A percentile compares a stretch with the other conserved stretches of the same genome.
Evolutionary conservation across 495 filamentous ascomycete species (phyloP).

Genomic region (Parmelia sp.): DNA sequence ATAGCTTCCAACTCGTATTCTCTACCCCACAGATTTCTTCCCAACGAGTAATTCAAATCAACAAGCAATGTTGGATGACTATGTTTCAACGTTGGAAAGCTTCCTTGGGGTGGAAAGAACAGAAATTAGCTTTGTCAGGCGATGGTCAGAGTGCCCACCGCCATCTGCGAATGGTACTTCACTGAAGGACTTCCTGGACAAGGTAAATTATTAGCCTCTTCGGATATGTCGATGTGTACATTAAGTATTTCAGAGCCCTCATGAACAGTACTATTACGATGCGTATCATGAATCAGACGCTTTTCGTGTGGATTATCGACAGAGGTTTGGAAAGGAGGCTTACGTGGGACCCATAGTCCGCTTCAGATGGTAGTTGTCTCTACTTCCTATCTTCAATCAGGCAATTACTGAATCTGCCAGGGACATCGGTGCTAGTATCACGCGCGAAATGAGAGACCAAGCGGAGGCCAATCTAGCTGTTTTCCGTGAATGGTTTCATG

Average conservation of each 20-base stretch:
- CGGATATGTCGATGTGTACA: not conserved
- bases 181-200: slow-evolving; percentile 1
- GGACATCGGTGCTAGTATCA: too few relatives aligned
- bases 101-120: not conserved
- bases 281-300: slow-evolving; percentile 28
- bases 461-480: too few relatives aligned
- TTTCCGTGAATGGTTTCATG: too few relatives aligned
- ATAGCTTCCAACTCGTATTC: not conserved
- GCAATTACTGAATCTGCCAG: too few relatives aligned
- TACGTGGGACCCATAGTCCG: slow-evolving; percentile 15
- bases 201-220: not conserved
- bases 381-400: too few relatives aligned
- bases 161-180: slow-evolving; percentile 9
- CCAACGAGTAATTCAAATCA: not conserved
- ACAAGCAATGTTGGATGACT: not conserved
- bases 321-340: slow-evolving; percentile 15
- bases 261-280: slow-evolving; percentile 26
- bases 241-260: not conserved
- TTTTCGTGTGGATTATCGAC: slow-evolving; percentile 25
- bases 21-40: not conserved
- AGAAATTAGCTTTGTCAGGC: not conserved
- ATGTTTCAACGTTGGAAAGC: not conserved
- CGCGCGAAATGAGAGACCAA: too few relatives aligned
- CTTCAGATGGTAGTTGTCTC: too few relatives aligned
- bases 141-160: slow-evolving; percentile 15